Conservation (phyloP, 1,284 basidiomycete species). For the Apiotrichum sp. region DNA sequence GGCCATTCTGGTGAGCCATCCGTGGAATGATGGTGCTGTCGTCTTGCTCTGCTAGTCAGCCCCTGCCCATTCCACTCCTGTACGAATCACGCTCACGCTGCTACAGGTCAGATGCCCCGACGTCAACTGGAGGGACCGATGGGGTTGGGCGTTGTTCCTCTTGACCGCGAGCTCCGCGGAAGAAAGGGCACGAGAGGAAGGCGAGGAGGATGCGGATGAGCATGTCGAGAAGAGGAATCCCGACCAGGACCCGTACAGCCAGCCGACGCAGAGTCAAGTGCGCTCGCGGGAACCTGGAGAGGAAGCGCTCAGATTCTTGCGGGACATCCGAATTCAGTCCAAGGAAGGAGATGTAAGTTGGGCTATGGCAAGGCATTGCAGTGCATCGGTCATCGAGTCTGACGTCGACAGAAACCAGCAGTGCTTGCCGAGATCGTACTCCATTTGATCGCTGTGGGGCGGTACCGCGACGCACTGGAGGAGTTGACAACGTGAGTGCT, state of each 20-base stretch:
- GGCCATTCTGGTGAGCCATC: slow-evolving; percentile 58
- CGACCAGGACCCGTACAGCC: background rate
- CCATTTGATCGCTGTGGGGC: slow-evolving; percentile 56
- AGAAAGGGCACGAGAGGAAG: background rate
- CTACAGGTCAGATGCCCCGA: slow-evolving; percentile 63
- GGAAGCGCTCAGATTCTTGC: slow-evolving; percentile 29
- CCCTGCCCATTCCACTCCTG: background rate
- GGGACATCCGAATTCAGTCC: slow-evolving; percentile 24
- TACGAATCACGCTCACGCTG: background rate
- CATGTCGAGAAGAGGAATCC: too few relatives aligned
- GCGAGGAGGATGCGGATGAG: background rate
- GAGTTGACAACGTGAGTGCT: slow-evolving; percentile 70
- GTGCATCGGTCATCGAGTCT: background rate
- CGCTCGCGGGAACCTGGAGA: background rate
- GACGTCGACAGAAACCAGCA: slow-evolving; percentile 56
- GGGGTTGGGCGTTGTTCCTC: slow-evolving; percentile 59
- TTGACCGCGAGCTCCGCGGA: slow-evolving; percentile 12
- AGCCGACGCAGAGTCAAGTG: background rate
- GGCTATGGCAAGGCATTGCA: background rate
- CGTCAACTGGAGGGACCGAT: slow-evolving; percentile 67
- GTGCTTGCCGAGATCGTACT: slow-evolving; percentile 70
- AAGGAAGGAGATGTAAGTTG: slow-evolving; percentile 26
- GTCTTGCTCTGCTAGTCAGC: too few relatives aligned
- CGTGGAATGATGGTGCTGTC: background rate
- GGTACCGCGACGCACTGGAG: slow-evolving; percentile 65